These are phyloP conservation scores for Russula emetica DNA, from an alignment of 768 basidiomycete species.

Conservation along the genomic window DNA sequence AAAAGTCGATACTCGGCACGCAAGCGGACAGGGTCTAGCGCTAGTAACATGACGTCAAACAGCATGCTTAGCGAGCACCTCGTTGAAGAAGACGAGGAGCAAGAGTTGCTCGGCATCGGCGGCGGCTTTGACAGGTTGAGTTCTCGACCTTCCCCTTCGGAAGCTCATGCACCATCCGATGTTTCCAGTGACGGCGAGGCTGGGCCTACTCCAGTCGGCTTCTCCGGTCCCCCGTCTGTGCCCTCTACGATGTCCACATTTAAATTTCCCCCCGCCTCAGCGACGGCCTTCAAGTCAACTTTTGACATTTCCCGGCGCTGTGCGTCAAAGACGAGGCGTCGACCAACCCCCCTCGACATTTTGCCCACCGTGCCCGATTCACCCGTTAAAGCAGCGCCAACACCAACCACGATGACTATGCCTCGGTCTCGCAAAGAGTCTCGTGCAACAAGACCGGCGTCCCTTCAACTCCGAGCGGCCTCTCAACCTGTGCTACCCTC, in stretches of 20 bases:
- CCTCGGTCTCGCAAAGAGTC: conserved; percentile 51
- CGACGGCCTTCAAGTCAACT: conserved; percentile 49
- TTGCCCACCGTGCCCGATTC: conserved; percentile 73
- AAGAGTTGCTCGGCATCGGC: conserved; percentile 63
- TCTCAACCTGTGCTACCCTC: conserved; percentile 27
- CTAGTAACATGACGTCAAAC: conserved; percentile 62
- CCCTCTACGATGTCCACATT: conserved; percentile 26
- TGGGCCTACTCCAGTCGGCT: conserved; percentile 13
- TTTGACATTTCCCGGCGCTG: conserved; percentile 41
- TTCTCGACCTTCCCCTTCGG: conserved; percentile 34
- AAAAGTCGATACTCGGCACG: conserved; percentile 58
- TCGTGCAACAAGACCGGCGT: conserved; percentile 51
- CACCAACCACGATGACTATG: conserved; percentile 29
- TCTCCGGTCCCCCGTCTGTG: conserved; percentile 16
- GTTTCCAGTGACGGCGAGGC: conserved; percentile 32
- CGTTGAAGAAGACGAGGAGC: conserved; percentile 78
- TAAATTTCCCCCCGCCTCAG: conserved; percentile 35
- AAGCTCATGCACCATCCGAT: conserved; percentile 33
- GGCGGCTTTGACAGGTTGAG: conserved; percentile 52
- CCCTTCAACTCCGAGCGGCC: conserved; percentile 46
- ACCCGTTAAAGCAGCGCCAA: conserved; percentile 51
- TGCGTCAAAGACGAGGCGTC: conserved; percentile 49
- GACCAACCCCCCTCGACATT: conserved; percentile 56
- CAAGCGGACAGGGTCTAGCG: conserved; percentile 68
- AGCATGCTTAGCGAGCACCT: conserved; percentile 77